Evolutionary conservation across 2,329 filamentous ascomycete genomes (phyloP), one percentile per base, ranked within the genome.

Genomic region (Clonostachys sp.): DNA sequence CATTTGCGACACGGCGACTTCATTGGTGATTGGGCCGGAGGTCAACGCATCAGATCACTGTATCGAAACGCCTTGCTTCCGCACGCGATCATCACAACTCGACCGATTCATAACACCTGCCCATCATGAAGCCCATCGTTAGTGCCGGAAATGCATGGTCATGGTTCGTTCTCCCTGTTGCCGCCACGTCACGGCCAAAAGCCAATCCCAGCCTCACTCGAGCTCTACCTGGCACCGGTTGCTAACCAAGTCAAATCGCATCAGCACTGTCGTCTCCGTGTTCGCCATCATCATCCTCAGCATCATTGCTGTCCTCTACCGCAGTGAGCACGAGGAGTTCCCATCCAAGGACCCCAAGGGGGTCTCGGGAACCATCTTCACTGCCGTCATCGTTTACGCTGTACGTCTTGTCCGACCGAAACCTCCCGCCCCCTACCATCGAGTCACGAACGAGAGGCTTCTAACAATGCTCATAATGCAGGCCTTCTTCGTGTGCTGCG

Each of bases 61-160:
- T 30, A 30, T 30, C 24, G 24, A 30, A 30, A 30, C 24, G 8
- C 24, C 24, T 30, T 30, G 24, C 24, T 10, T 10, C 24, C 24
- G 24, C 24, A 30, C 8, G 3, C 24, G 24, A 30, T 30, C 24
- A 30, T 30, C 24, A 6, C 24, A 30, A 2, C 24, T 30, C 24
- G 9, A 30, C 24, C 24, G 24, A 30, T 30, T 10, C 24, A 24
- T 3, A 24, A 30, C 24, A 30, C 24, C 36, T 14, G 42, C 44
- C 48, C 74, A 81, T 61, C 63, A 96, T 96, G 91, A 96, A 96
- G 85, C 91, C 92, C 57, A 77, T 97, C 64, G 89, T 97, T 59
- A 87, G 89, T 64, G 86, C 90, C 56, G 81, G 91, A 74, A 91
- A 95, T 74, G 92, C 91, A 62, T 96, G 91, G 91, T 89, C 85